A percentile compares a stretch with the other conserved stretches of the same genome.
phyloP scores from a whole-genome alignment of 75 land plant species.

The Selaginella moellendorffii region DNA sequence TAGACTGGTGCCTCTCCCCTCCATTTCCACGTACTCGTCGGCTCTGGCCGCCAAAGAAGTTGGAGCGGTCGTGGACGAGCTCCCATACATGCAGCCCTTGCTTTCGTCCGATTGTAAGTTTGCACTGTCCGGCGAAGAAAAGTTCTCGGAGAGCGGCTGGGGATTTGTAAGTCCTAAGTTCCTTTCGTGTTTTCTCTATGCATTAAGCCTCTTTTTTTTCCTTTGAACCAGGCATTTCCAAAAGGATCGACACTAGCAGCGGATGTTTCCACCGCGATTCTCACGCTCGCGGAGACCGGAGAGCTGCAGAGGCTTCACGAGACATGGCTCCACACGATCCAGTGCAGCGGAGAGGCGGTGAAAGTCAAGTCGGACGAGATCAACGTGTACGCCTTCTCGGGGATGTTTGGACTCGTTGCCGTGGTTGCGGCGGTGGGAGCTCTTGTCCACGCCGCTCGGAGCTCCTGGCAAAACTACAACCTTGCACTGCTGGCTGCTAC shows the following conservation, averaged over 20 bases:
- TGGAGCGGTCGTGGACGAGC: slow-evolving; percentile 63
- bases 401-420: background rate
- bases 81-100: slow-evolving; percentile 43
- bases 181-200: background rate
- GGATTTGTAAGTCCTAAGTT: slow-evolving; percentile 89
- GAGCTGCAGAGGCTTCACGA: background rate
- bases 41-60: slow-evolving; percentile 34
- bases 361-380: background rate
- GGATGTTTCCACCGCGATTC: background rate
- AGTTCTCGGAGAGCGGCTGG: slow-evolving; percentile 66
- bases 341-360: background rate
- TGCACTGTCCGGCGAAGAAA: slow-evolving; percentile 38
- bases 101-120: slow-evolving; percentile 42
- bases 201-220: background rate
- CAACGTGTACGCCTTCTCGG: background rate
- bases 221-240: background rate
- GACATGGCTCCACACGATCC: background rate
- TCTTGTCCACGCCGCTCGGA: background rate
- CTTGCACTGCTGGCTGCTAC: background rate
- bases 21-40: slow-evolving; percentile 32
- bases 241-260: background rate
- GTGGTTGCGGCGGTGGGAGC: background rate
- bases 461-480: background rate
- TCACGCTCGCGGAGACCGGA: background rate
- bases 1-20: slow-evolving; percentile 33